Evolutionary conservation across 2,329 filamentous ascomycete species (phyloP).

Genomic region (Metarhizium album): DNA sequence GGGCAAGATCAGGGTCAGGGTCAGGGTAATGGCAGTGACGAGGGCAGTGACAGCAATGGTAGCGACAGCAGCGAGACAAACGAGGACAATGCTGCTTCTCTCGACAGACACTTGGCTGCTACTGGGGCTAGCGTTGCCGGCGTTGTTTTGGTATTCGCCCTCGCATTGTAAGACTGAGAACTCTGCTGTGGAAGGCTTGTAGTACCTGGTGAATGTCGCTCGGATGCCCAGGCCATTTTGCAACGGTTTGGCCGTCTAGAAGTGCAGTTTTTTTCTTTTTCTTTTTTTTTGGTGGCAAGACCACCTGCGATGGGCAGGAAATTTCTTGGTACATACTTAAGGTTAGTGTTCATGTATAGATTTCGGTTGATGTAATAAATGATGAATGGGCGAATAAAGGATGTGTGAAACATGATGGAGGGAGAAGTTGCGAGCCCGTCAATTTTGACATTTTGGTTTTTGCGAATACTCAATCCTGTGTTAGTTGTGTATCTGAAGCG

Average conservation of each 20-base stretch:
- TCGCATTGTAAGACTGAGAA: conserved; percentile 6
- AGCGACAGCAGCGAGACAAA: conserved; percentile 6
- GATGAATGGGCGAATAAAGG: neutral
- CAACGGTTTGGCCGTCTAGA: neutral
- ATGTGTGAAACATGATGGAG: neutral
- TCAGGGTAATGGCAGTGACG: neutral
- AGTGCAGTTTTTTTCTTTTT: no score
- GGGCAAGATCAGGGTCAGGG: neutral
- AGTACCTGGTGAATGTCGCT: neutral
- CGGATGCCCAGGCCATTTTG: neutral
- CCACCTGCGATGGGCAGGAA: neutral
- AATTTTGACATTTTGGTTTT: neutral
- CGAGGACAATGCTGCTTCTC: conserved; percentile 11
- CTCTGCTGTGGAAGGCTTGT: neutral
- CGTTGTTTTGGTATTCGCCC: conserved; percentile 18
- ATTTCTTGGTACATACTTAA: neutral
- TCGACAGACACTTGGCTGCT: conserved; percentile 17
- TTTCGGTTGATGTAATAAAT: neutral
- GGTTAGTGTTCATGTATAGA: neutral
- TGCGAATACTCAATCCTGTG: neutral
- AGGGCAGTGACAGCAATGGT: neutral
- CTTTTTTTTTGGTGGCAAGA: neutral
- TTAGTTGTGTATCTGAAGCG: conserved; percentile 27
- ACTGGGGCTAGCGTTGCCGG: conserved; percentile 18
- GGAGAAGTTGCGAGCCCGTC: neutral